Evolutionary conservation across 495 filamentous ascomycete genomes (phyloP).

Genomic region (Penicillium crystallinum): DNA sequence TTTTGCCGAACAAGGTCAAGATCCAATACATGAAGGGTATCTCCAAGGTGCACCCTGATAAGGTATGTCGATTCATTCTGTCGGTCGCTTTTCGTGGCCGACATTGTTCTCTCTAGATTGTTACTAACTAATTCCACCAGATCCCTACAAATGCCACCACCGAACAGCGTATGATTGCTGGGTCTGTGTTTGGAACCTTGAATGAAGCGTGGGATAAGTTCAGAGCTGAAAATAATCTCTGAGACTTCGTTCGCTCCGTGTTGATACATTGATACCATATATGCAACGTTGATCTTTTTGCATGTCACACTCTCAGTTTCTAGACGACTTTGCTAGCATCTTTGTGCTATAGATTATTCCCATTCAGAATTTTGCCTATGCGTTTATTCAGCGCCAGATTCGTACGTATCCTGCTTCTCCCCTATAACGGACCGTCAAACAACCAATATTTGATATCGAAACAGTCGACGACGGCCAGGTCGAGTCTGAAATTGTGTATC

Average conservation of each 20-base stretch:
- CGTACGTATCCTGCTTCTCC: not conserved
- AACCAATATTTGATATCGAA: no score
- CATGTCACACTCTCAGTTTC: conserved; percentile 4
- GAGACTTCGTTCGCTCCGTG: conserved; percentile 2
- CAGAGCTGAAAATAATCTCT: conserved; percentile 73
- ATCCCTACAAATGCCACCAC: conserved; percentile 84
- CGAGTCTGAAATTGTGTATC: no score
- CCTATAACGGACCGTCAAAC: no score
- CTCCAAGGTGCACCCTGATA: conserved; percentile 96
- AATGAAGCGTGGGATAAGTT: conserved; percentile 99
- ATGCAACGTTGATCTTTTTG: not conserved
- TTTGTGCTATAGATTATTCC: not conserved
- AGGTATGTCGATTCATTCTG: conserved; percentile 55
- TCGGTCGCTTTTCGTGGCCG: not conserved
- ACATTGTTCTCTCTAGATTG: not conserved
- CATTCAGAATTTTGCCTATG: not conserved
- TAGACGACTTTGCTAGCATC: not conserved
- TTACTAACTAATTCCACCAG: conserved; percentile 38
- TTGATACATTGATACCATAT: conserved; percentile 2
- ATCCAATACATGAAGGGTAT: conserved; percentile 98
- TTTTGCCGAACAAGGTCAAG: conserved; percentile 90
- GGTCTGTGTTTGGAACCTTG: conserved; percentile 81
- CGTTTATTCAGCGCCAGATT: not conserved
- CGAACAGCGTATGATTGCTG: conserved; percentile 89
- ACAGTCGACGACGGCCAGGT: no score